Evolutionary conservation across 768 basidiomycete genomes (phyloP), one percentile per base, ranked within the genome.

Genomic region (Rhizopogon salebrosus): DNA sequence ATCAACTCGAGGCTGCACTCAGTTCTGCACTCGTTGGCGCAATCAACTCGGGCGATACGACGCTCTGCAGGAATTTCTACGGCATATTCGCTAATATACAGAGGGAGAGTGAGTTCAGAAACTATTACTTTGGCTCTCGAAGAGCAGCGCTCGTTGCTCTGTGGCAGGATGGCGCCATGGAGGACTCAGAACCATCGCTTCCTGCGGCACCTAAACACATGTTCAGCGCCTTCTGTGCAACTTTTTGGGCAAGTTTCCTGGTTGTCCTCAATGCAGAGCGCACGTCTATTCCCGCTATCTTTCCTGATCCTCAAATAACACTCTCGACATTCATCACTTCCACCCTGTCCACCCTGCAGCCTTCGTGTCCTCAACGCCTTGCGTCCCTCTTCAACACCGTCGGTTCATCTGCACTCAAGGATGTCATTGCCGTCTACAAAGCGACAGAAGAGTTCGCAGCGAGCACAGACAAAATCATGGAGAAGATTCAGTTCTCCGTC

Each of bases 1-100:
- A 99, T 64, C 90, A 97, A 67, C 83, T 98, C 42, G 97, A 99
- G 71, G 90, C 92, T 1, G 84, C 89, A 1, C 78, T 95, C 53
- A 92, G 90, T 64, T 87, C 91, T n/a, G 89, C 91, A 1, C 76
- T 99, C 45, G 88, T 94, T 24, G 84, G 87, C 24, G 90, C 92
- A 4, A 89, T 98, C 67, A 87, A 84, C 54, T 76, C 83, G 2
- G 81, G 84, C 57, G 92, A 98, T 65, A 75, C 86, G 35, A 72
- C 79, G 11, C 77, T 80, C 4, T 94, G 91, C 71, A 82, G 83
- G 55, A 77, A 77, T 48, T 93, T 92, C 69, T 93, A 87, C 61
- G 73, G 80, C 22, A 93, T 98, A 46, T 99, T 98, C 67, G 82
- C 80, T 52, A 82, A 88, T 60, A 98, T 99, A 53, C 89, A 95